Evolutionary conservation across 495 filamentous ascomycete genomes (phyloP).

Genomic region (Annulohypoxylon stygium): DNA sequence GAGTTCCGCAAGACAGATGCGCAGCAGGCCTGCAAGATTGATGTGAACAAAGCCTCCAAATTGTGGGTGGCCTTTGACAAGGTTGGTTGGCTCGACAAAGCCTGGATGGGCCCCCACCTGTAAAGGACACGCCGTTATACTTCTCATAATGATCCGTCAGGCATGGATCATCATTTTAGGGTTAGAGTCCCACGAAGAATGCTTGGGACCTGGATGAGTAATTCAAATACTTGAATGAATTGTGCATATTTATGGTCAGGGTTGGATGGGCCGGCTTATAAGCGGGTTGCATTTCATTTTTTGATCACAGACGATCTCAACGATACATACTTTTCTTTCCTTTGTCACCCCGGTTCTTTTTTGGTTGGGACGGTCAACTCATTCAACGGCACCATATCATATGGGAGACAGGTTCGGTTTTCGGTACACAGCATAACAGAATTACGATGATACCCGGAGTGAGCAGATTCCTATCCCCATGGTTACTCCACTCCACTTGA

Average conservation of each 20-base stretch:
- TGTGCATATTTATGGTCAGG: constrained; percentile 29
- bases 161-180: constrained; percentile 23
- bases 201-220: constrained; percentile 10
- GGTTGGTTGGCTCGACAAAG: constrained; percentile 85
- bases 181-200: background rate
- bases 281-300: constrained; percentile 9
- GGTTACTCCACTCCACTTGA: constrained; percentile 53
- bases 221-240: constrained; percentile 3
- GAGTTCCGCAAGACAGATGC: constrained; percentile 98
- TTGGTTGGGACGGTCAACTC: constrained; percentile 32
- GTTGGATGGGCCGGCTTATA: constrained; percentile 24
- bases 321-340: constrained; percentile 34
- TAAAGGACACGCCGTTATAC: constrained; percentile 27
- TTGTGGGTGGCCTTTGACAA: constrained; percentile 92
- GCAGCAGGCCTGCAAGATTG: constrained; percentile 96
- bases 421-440: constrained; percentile 52
- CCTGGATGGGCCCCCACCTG: constrained; percentile 69
- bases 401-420: constrained; percentile 37
- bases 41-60: constrained; percentile 98
- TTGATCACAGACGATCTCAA: constrained; percentile 28
- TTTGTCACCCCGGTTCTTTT: constrained; percentile 26
- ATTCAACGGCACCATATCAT: constrained; percentile 33
- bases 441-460: constrained; percentile 59
- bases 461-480: constrained; percentile 42
- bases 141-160: constrained; percentile 21